A percentile compares a stretch with the other conserved stretches of the same genome.
Evolutionary conservation across 768 basidiomycete genomes (phyloP).

Genomic region (Tylopilus intermedius): DNA sequence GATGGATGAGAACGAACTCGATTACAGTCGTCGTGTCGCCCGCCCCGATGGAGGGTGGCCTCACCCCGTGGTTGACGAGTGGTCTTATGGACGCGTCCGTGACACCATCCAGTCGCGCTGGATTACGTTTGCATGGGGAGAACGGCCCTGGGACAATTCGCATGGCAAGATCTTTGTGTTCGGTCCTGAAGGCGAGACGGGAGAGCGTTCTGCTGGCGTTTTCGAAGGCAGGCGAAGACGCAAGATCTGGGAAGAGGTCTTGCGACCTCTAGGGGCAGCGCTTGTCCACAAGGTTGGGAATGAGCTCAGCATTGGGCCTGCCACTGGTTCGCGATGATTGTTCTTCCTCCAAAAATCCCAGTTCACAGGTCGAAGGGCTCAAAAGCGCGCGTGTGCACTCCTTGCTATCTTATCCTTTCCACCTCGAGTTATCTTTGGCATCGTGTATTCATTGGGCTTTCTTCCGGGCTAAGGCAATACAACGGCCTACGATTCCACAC

Average conservation of each 20-base stretch:
- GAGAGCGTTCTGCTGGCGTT: slow-evolving; percentile 60
- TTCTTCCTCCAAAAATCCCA: background rate
- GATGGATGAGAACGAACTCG: slow-evolving; percentile 23
- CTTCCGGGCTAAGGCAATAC: background rate
- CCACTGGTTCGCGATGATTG: slow-evolving; percentile 19
- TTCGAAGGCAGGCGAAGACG: slow-evolving; percentile 62
- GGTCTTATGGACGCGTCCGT: slow-evolving; percentile 60
- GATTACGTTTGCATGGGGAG: slow-evolving; percentile 71
- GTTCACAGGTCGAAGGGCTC: background rate
- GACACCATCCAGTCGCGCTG: slow-evolving; percentile 70
- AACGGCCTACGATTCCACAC: background rate
- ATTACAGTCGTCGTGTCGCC: slow-evolving; percentile 1
- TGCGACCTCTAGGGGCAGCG: slow-evolving; percentile 62
- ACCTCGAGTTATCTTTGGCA: background rate
- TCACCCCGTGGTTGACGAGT: slow-evolving; percentile 57
- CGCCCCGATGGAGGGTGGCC: slow-evolving; percentile 44
- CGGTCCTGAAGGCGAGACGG: slow-evolving; percentile 77
- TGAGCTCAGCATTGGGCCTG: slow-evolving; percentile 71
- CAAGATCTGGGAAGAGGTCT: slow-evolving; percentile 56
- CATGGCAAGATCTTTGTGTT: slow-evolving; percentile 68
- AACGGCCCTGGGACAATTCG: slow-evolving; percentile 60
- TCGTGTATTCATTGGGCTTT: slow-evolving; percentile 5
- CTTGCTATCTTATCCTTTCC: background rate
- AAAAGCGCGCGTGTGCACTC: slow-evolving; percentile 10
- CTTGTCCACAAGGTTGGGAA: slow-evolving; percentile 69